phyloP scores from a whole-genome alignment of 305 asterid genomes.

The Rubia tinctorum region DNA sequence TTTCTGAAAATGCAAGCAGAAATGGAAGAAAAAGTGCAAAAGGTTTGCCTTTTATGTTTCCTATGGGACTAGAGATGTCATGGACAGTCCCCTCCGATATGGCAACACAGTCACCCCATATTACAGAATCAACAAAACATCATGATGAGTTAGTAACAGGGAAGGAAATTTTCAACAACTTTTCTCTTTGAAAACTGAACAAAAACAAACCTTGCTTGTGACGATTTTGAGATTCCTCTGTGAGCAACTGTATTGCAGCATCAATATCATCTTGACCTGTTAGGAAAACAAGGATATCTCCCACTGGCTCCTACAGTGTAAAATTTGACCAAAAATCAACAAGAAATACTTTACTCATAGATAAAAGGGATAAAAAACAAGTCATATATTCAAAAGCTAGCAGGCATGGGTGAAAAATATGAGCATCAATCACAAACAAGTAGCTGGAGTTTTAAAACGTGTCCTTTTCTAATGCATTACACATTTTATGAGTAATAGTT shows the following conservation, averaged over 20 bases:
- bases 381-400: neutral
- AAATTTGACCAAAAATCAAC: constrained; percentile 9
- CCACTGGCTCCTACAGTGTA: constrained; percentile 66
- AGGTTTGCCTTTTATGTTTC: neutral
- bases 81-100: neutral
- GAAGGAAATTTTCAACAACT: neutral
- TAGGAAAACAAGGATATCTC: constrained; percentile 90
- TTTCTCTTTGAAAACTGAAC: neutral
- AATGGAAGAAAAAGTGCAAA: neutral
- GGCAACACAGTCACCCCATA: neutral
- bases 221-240: constrained; percentile 64
- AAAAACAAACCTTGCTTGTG: constrained; percentile 53
- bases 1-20: neutral
- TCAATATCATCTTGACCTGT: constrained; percentile 99
- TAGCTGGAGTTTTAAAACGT: neutral
- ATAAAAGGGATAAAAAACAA: neutral
- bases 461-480: neutral
- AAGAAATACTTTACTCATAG: no score
- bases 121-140: neutral
- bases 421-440: neutral
- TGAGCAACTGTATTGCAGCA: constrained; percentile 77
- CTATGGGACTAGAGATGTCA: neutral
- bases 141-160: neutral
- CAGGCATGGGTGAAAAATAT: neutral
- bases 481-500: neutral